Evolutionary conservation across 2,329 filamentous ascomycete species (phyloP), one percentile per base, ranked within the genome.

Genomic region (Diaporthe capsici): DNA sequence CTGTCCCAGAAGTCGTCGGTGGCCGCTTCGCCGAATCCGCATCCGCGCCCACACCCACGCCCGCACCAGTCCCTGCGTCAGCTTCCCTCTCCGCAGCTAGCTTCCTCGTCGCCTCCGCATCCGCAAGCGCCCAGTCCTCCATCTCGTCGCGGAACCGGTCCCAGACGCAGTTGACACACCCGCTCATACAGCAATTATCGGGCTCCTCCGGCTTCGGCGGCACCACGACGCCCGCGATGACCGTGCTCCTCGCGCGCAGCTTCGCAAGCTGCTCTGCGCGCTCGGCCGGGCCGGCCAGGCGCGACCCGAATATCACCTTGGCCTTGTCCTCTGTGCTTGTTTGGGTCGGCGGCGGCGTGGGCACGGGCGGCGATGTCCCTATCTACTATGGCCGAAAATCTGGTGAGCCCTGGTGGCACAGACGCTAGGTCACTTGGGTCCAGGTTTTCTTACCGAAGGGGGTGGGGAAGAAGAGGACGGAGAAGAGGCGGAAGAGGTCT

Each of bases 141-240:
- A 98, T 89, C 71, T 98, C 97, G 79, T 99, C 96, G 12, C 96
- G 90, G 84, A 93, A 98, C 72, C 92, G 88, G 80, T 98, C 96
- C 96, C 96, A 98, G 3, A 98, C 97, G 84, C 97, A 99, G 83
- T 98, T 96, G 67, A 98, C 96, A 83, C 97, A 99, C 4, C 97
- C 97, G 81, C 94, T 97, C 97, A 99, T 99, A 85, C 97, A 99
- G 89, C 97, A 99, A 82, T 99, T 98, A 81, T 98, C 97, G 4
- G 97, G 97, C 84, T 99, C 96, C 65, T 92, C 89, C 1, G 97
- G 97, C 65, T 91, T 90, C 0, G 95, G 96, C 2, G 97, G 97
- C 6, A 98, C 93, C 25, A 91, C 85, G 1, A 98, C 90, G 4
- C 96, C 96, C 1, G 94, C 95, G 73, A 98, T 87, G 76, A 91